Evolutionary conservation across 2,329 filamentous ascomycete species (phyloP).

Genomic region (Sarocladium kiliense): DNA sequence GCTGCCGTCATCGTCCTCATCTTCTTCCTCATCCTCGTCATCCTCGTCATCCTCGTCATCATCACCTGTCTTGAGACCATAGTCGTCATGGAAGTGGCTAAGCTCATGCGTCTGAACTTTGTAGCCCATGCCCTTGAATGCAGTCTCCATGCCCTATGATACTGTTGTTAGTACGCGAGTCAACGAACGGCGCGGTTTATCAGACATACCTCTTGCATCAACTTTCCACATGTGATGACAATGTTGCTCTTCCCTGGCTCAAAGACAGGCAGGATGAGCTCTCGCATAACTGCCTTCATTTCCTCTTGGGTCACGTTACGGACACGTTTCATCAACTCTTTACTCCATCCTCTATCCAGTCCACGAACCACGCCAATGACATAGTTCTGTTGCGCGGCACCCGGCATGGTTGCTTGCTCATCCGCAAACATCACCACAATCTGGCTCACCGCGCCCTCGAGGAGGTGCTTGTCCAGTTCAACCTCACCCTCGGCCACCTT

Average conservation of each 20-base stretch:
- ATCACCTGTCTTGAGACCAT: slow-evolving; percentile 68
- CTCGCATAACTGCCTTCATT: slow-evolving; percentile 67
- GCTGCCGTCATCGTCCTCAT: slow-evolving; percentile 11
- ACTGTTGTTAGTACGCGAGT: slow-evolving; percentile 11
- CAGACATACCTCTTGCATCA: slow-evolving; percentile 68
- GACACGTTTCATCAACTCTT: slow-evolving; percentile 71
- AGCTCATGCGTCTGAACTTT: slow-evolving; percentile 69
- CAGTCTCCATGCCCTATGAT: slow-evolving; percentile 64
- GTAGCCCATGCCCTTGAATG: slow-evolving; percentile 73
- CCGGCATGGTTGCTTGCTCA: slow-evolving; percentile 79
- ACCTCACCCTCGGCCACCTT: slow-evolving; percentile 67
- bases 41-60: slow-evolving; percentile 49
- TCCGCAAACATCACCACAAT: slow-evolving; percentile 85
- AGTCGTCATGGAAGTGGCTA: slow-evolving; percentile 81
- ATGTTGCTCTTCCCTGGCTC: slow-evolving; percentile 75
- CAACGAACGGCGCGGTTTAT: background rate
- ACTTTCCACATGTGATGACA: slow-evolving; percentile 79
- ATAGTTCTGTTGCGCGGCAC: slow-evolving; percentile 79
- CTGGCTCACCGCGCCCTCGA: slow-evolving; percentile 85
- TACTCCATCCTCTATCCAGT: slow-evolving; percentile 71
- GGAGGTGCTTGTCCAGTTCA: slow-evolving; percentile 71
- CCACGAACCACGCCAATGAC: slow-evolving; percentile 73
- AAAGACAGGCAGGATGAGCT: slow-evolving; percentile 76
- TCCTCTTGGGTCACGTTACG: slow-evolving; percentile 70
- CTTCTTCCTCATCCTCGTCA: slow-evolving; percentile 38